Evolutionary conservation across 768 basidiomycete species (phyloP).

Genomic region (Hemileccinum rubropunctum): DNA sequence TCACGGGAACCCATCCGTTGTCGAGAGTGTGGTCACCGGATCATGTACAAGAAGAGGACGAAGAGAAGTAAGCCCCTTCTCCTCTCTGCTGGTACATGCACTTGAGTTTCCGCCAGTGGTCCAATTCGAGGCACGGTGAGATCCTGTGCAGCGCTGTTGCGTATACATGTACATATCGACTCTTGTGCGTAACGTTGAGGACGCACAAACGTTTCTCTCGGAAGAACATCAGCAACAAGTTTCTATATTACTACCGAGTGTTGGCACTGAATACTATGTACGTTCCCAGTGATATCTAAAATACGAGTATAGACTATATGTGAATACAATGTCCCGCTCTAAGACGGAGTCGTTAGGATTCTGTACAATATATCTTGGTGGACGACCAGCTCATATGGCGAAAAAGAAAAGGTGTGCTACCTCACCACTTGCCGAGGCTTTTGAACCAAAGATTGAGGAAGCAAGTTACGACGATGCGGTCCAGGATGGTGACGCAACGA

Average conservation of each 20-base stretch:
- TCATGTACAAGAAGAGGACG: conserved; percentile 98
- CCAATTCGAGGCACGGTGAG: conserved; percentile 34
- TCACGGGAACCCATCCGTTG: conserved; percentile 92
- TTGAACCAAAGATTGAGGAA: conserved; percentile 52
- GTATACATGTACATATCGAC: too few relatives aligned
- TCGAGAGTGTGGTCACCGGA: conserved; percentile 94
- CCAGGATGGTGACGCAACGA: conserved; percentile 40
- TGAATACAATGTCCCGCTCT: conserved; percentile 8
- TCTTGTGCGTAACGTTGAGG: too few relatives aligned
- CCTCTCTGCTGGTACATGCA: background rate
- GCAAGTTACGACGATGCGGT: conserved; percentile 53
- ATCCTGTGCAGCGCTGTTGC: too few relatives aligned
- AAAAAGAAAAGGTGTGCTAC: background rate
- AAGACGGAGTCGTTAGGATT: background rate
- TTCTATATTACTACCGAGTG: too few relatives aligned
- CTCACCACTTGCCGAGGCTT: conserved; percentile 42
- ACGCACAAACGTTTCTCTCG: too few relatives aligned
- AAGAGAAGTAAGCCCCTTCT: conserved; percentile 69
- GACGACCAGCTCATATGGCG: background rate
- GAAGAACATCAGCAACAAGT: too few relatives aligned
- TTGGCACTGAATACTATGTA: too few relatives aligned
- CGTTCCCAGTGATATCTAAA: conserved; percentile 4
- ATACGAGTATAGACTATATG: conserved; percentile 21
- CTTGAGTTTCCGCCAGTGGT: conserved; percentile 26
- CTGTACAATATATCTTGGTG: background rate